A percentile compares a stretch with the other conserved stretches of the same genome.
Conservation (phyloP, 257 asterid species). For the Nicotiana benthamiana region DNA sequence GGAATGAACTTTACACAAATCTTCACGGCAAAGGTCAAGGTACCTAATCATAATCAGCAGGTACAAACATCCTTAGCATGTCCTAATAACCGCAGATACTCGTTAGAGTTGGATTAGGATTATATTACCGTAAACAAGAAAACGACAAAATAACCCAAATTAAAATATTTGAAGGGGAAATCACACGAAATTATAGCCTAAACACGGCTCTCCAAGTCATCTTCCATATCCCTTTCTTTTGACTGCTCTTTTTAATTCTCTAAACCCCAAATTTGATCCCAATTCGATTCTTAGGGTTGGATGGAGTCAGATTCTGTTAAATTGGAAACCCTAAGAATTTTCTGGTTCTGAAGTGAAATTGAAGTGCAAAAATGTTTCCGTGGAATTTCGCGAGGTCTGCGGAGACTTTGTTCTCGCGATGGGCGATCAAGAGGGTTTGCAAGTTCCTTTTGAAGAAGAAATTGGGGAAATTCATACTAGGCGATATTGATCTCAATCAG, state of each 20-base stretch:
- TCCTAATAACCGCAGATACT: neutral
- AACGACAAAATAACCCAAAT: neutral
- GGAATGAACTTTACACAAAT: neutral
- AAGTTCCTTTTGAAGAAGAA: slow-evolving; percentile 88
- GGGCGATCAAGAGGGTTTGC: slow-evolving; percentile 90
- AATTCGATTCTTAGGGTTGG: neutral
- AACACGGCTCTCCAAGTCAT: neutral
- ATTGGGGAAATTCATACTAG: slow-evolving; percentile 81
- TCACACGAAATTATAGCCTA: neutral
- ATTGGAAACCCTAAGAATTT: neutral
- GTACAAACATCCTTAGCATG: neutral
- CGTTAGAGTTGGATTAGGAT: neutral
- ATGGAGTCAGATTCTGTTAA: neutral
- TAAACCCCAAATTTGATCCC: neutral
- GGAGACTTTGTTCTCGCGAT: slow-evolving; percentile 95
- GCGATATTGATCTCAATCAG: slow-evolving; percentile 93
- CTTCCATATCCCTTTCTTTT: neutral
- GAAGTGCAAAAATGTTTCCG: slow-evolving; percentile 48
- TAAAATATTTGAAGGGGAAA: neutral
- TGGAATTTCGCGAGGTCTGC: slow-evolving; percentile 91
- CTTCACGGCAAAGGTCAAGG: neutral
- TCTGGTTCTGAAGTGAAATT: neutral
- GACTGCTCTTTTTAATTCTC: neutral
- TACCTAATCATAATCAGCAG: neutral
- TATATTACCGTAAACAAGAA: neutral